Base-by-base conservation (phyloP, 441 rosid genomes). In the Pelargonium fulgidum region DNA sequence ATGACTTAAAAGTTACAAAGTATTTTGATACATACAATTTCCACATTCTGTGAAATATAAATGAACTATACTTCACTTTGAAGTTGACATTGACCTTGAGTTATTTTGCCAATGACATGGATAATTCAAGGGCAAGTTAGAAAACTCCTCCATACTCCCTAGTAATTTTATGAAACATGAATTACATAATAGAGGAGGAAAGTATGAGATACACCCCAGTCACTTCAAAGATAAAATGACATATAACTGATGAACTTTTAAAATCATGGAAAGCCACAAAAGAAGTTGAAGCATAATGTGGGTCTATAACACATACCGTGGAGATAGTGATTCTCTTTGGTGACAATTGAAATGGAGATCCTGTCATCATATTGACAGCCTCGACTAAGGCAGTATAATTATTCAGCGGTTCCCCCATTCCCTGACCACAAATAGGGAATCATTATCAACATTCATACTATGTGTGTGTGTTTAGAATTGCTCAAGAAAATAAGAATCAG, bases 371-470 rank as follows among this genome's bases (percentile, higher is more conserved):
- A 41, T 82, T 88, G 9, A 94, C 78, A 74, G 96, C 92, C 82
- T 94, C 98, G 41, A 92, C 99, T 72, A 94, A 75, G 7, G 90
- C 87, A 69, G 82, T 65, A 75, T 93, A 93, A 78, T 94, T 94
- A 82, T 94, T 94, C 76, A 94, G 80, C 14, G 99, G 99, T 65
- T 94, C 99, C 58, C 97, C 99, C 99, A 94, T 94, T 68, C 99
- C 99, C 98, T 94, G 75, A 66, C 58, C 68, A 81, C 24, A 74
- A 33, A 73, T 9, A 68, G 62, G 74, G 77, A 75, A 62, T 70
- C 69, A 71, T 67, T 50, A 13, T 8, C 14, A 24, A 62, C 12
- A 19, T 24, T 44, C n/a, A n/a, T n/a, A 47, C 52, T 52, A 52
- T 29, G 36, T 29, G 36, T 7, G 8, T 52, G 14, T 12, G 58